A percentile compares a stretch with the other conserved stretches of the same genome.
Evolutionary conservation across 1,139 yeast species (phyloP).

Genomic region (Wickerhamomyces sp.): DNA sequence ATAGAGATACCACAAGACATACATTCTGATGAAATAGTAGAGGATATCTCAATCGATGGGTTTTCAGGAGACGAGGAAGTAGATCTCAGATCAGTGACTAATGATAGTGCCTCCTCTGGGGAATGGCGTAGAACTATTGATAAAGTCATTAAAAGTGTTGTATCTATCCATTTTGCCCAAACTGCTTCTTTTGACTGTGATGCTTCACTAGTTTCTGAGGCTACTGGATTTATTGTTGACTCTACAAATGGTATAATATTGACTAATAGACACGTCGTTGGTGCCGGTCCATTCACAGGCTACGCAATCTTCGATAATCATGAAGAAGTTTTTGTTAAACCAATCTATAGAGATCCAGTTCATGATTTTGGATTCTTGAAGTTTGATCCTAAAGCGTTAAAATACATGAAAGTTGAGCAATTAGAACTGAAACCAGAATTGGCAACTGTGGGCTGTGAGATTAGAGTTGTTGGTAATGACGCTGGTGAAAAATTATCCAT

Average conservation of each 20-base stretch:
- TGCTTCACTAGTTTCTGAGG: slow-evolving; percentile 75
- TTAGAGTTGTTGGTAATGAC: slow-evolving; percentile 93
- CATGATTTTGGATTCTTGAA: slow-evolving; percentile 82
- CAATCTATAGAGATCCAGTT: slow-evolving; percentile 78
- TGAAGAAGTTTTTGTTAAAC: slow-evolving; percentile 85
- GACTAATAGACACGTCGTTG: slow-evolving; percentile 92
- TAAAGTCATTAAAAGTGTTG: slow-evolving; percentile 79
- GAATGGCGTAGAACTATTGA: slow-evolving; percentile 83
- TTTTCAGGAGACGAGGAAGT: neutral
- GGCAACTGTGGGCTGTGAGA: slow-evolving; percentile 86
- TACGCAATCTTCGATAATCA: slow-evolving; percentile 92
- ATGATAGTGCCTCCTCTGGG: slow-evolving; percentile 2
- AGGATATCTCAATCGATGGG: neutral
- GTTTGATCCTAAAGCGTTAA: slow-evolving; percentile 67
- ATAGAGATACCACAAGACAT: neutral
- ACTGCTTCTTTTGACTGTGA: slow-evolving; percentile 89
- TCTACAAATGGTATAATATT: slow-evolving; percentile 72
- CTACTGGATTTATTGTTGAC: slow-evolving; percentile 95
- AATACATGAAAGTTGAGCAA: slow-evolving; percentile 67
- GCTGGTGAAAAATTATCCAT: slow-evolving; percentile 93
- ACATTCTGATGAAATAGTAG: neutral
- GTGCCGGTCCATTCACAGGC: slow-evolving; percentile 91
- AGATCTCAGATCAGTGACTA: neutral
- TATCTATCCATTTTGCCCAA: slow-evolving; percentile 83
- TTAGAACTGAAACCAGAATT: slow-evolving; percentile 71